Conservation (phyloP, 73 alveolate genomes). For the Paramecium sexaurelia region DNA sequence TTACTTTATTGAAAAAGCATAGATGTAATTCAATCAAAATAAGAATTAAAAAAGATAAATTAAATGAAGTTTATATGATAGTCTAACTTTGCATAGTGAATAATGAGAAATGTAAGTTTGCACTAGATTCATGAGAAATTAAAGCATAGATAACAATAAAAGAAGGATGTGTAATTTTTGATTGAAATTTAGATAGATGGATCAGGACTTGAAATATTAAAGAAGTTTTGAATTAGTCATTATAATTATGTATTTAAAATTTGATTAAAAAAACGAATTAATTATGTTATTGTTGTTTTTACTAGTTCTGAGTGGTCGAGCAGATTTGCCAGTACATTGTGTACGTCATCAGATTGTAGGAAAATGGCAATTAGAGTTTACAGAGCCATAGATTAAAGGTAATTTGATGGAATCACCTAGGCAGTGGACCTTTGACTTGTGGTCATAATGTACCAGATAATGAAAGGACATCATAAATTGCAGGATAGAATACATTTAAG, state of each 20-base stretch:
- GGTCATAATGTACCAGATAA: constrained; percentile 34
- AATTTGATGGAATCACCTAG: not conserved
- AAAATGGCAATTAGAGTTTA: constrained; percentile 40
- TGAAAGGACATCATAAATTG: constrained; percentile 31
- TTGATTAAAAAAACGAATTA: not conserved
- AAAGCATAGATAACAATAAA: not conserved
- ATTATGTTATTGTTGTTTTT: not conserved
- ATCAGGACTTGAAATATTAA: not conserved
- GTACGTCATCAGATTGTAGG: constrained; percentile 35
- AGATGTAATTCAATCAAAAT: too few species aligned
- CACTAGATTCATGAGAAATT: not conserved
- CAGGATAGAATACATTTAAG: not conserved
- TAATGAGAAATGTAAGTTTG: not conserved
- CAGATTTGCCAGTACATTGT: constrained; percentile 57
- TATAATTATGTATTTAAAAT: not conserved
- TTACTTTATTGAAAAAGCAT: not conserved
- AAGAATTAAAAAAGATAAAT: too few species aligned
- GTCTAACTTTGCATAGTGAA: not conserved
- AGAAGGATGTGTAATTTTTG: not conserved
- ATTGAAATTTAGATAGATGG: not conserved
- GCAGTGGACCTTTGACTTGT: constrained; percentile 51
- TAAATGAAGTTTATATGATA: not conserved
- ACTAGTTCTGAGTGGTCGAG: not conserved
- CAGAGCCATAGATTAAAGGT: constrained; percentile 44
- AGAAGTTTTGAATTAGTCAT: constrained; percentile 5